These are phyloP conservation scores for Azolla pinnata DNA, from an alignment of 75 land plant genomes.

Conservation along the genomic window DNA sequence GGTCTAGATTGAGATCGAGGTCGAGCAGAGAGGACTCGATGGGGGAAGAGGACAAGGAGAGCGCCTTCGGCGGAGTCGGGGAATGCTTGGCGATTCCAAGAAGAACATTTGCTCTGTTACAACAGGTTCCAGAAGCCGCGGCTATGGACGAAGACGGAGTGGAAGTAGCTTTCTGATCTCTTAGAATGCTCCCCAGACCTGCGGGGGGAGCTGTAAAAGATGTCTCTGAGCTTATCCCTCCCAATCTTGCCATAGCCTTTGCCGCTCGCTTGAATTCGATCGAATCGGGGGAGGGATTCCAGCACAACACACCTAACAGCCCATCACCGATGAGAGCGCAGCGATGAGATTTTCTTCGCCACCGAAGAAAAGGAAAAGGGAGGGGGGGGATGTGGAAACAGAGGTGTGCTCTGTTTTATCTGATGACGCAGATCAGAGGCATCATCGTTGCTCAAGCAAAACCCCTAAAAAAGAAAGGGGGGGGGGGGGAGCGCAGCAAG, in stretches of 20 bases:
- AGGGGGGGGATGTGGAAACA: neutral
- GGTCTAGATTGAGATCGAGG: too few relatives aligned
- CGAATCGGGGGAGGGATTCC: too few relatives aligned
- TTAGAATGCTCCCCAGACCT: neutral
- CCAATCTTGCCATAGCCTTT: neutral
- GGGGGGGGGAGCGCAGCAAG: neutral
- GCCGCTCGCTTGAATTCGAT: too few relatives aligned
- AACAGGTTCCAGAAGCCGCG: neutral
- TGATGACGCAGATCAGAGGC: neutral
- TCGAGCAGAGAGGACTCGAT: neutral
- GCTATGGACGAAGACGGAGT: too few relatives aligned
- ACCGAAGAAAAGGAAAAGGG: neutral
- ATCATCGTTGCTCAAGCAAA: neutral
- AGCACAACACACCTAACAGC: neutral
- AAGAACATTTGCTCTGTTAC: constrained; percentile 13
- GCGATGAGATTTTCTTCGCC: neutral
- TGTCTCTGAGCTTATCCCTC: neutral
- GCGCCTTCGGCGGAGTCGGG: neutral
- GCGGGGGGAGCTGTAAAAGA: neutral
- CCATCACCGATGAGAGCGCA: neutral
- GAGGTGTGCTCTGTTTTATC: neutral
- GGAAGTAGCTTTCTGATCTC: constrained; percentile 3
- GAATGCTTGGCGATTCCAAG: constrained; percentile 9
- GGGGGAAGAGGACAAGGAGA: neutral
- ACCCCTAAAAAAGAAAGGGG: too few relatives aligned